Percentiles rank a stretch among this genome's conserved stretches.
phyloP scores from a whole-genome alignment of 495 filamentous ascomycete genomes.

The Chlorociboria aeruginascens region DNA sequence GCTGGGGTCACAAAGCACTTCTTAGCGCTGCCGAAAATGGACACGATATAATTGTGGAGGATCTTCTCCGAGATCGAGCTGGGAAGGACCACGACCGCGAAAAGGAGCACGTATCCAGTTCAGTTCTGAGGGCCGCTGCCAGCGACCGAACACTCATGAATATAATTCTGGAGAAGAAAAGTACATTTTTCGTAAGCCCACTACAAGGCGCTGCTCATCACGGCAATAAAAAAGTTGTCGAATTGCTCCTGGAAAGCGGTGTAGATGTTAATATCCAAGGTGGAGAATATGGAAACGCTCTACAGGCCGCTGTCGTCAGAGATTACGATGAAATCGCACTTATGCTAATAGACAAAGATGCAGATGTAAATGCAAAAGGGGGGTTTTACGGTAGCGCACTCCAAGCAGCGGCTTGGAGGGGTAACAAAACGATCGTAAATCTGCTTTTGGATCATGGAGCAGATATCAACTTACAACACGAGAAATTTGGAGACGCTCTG shows the following conservation, averaged over 20 bases:
- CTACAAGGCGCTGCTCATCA: too few species aligned
- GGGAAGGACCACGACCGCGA: too few species aligned
- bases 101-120: too few species aligned
- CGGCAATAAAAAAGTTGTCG: too few species aligned
- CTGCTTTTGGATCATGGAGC: slow-evolving; percentile 13
- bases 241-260: background rate
- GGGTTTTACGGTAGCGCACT: background rate
- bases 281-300: slow-evolving; percentile 15
- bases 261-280: slow-evolving; percentile 20
- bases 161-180: too few species aligned
- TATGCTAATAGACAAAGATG: background rate
- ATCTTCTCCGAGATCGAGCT: too few species aligned
- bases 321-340: background rate
- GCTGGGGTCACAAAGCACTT: background rate
- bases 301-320: slow-evolving; percentile 11
- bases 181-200: too few species aligned
- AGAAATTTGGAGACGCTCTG: slow-evolving; percentile 2
- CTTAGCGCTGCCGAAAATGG: background rate
- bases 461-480: background rate
- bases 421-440: slow-evolving; percentile 5
- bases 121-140: too few species aligned
- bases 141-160: too few species aligned
- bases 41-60: background rate
- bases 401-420: background rate
- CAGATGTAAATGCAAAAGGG: background rate